Base-by-base conservation (phyloP, 495 filamentous ascomycete genomes). In the Aspergillus homomorphus region DNA sequence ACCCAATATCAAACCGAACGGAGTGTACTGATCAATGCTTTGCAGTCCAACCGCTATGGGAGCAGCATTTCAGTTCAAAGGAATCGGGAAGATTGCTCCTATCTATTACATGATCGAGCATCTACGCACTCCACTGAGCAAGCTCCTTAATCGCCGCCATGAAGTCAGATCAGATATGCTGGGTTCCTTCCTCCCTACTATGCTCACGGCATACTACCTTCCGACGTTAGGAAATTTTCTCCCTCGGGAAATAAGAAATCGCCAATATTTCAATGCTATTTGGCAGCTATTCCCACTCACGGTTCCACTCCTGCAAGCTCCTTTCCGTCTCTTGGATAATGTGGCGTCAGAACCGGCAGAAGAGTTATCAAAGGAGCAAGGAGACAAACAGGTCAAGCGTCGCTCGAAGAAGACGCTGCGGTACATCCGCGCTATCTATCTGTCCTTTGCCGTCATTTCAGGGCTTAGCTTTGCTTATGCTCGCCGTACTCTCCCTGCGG, bases 21-120 rank as follows among this genome's bases (percentile, higher is more conserved):
- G 26, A 28, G 9, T 9, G 15, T 28, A 45, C 42, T 61, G 57
- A 18, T 55, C 66, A 20, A 53, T 61, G 1, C 15, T 60, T 5
- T 15, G 45, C 23, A 15, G 56, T 55, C 56, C 65, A 65, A 33
- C 8, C 43, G 16, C 16, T 16, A 45, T 45, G 43, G 26, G 26
- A 28, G 26, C 26, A 28, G 26, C 26, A 28, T 28, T 28, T 9
- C 26, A 28, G 9, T 9, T 28, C 4, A 28, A 9, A 28, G 26
- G 26, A 9, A 28, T 28, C 9, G 26, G 26, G 26, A 28, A 28
- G 26, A 28, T 28, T 28, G 26, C 26, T 28, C 26, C 26, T 4
- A 28, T 4, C 9, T 28, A 28, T 9, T 28, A 28, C 26, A 28
- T 28, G 3, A 28, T 28, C 26, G 26, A 28, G 26, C 26, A 28